Evolutionary conservation across 164 flowering plant genomes (phyloP), one percentile per base, ranked within the genome.

Genomic region (Amborella trichopoda): DNA sequence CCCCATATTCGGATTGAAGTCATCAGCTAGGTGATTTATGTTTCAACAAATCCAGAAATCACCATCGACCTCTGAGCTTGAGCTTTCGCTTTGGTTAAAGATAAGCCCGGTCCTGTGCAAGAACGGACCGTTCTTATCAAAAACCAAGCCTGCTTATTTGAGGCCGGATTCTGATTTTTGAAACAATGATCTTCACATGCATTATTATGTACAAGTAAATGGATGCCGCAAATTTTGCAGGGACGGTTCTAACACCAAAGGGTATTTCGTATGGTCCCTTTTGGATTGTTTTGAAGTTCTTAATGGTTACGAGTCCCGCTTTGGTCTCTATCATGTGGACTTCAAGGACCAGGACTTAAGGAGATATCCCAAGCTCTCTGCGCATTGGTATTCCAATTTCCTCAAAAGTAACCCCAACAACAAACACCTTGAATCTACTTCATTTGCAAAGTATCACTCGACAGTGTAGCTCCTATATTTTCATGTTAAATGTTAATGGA

Each of bases 361-460:
- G n/a, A 26, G 49, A 12, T 6, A 3, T 6, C 38, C 50, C 11
- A 28, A 30, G 33, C 38, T 14, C 22, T 48, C 50, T 28, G 38
- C 50, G 3, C 50, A 6, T 6, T 48, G 50, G 50, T 48, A 48
- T 18, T 14, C 37, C 22, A 48, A 28, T 20, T 48, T 48, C 22
- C 50, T 48, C 36, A 28, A 48, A 25, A 28, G 77, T 60, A 18
- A 56, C 54, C n/a, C n/a, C n/a, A n/a, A n/a, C n/a, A n/a, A n/a
- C n/a, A n/a, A n/a, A n/a, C n/a, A n/a, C n/a, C n/a, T n/a, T n/a
- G n/a, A n/a, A n/a, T n/a, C n/a, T n/a, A n/a, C n/a, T n/a, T n/a
- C n/a, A n/a, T n/a, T n/a, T n/a, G n/a, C n/a, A n/a, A n/a, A n/a
- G n/a, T n/a, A n/a, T n/a, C n/a, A n/a, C n/a, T n/a, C n/a, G n/a